Base-by-base conservation (phyloP, 441 rosid species). In the Erysimum cheiri region DNA sequence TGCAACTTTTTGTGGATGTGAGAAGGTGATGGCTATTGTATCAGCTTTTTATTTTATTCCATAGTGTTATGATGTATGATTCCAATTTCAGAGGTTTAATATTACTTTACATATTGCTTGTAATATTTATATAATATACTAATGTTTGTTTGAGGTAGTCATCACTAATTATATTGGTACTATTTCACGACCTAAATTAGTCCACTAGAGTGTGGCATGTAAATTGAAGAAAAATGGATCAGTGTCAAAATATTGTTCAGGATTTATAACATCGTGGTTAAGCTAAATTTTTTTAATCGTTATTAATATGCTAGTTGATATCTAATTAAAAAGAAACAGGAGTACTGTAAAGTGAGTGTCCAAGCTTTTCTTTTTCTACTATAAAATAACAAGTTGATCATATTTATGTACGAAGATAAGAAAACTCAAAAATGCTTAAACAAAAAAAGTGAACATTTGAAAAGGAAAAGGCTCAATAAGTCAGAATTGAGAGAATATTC, bases 1-100 rank as follows among this genome's bases (percentile, higher is more conserved):
- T 71, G 72, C 87, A 54, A 61, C 62, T 44, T 56, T 73, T 88
- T 82, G 69, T 71, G 19, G 37, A 58, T 64, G 74, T 76, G 80
- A 80, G 84, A 87, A 83, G 87, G 88, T 61, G 82, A 85, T 74
- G 80, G 62, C 55, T 41, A 14, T 26, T 54, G 39, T 39, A 31
- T 69, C 78, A 65, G 49, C 11, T 65, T 33, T 75, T 17, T 41
- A 13, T 13, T 28, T 3, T 53, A 3, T 33, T 43, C 28, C 57
- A 28, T 32, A 24, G 48, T 39, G 17, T 73, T 14, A 43, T 67
- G 46, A 60, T 55, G 56, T 58, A 55, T 56, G 69, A 31, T 44
- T 65, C 63, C 53, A 57, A 28, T 14, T 60, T 59, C 54, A 39
- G 64, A 60, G 58, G 41, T 50, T 56, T 67, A 41, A 29, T 55